Evolutionary conservation across 768 basidiomycete species (phyloP).

Genomic region (Pleurotus eryngii): DNA sequence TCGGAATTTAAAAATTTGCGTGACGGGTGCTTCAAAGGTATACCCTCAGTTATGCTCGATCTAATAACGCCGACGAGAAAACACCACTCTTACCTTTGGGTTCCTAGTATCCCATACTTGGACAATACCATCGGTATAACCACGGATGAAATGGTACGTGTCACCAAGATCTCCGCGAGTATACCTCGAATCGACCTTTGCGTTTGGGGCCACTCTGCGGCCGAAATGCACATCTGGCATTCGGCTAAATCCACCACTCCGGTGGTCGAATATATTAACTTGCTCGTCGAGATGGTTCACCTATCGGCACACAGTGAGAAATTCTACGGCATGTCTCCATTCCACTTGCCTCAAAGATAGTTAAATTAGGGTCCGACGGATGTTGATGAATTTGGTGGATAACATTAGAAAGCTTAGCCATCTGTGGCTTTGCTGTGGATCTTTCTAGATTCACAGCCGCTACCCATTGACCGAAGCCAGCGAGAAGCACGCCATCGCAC

Average conservation of each 20-base stretch:
- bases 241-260: constrained; percentile 34
- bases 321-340: constrained; percentile 15
- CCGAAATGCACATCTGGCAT: constrained; percentile 44
- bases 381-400: constrained; percentile 45
- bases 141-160: constrained; percentile 41
- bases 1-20: constrained; percentile 27
- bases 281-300: constrained; percentile 48
- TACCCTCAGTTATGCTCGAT: constrained; percentile 5
- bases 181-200: constrained; percentile 19
- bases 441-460: constrained; percentile 36
- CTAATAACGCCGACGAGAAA: background rate
- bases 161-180: constrained; percentile 34
- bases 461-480: constrained; percentile 31
- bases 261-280: constrained; percentile 45
- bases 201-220: constrained; percentile 22
- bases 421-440: constrained; percentile 20
- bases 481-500: constrained; percentile 27
- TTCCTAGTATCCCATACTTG: constrained; percentile 51
- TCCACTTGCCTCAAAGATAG: constrained; percentile 45
- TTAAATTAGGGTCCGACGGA: constrained; percentile 37
- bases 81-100: constrained; percentile 32
- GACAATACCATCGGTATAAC: constrained; percentile 41
- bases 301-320: constrained; percentile 21
- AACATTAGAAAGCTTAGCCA: constrained; percentile 32
- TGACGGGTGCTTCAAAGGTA: constrained; percentile 28